These are phyloP conservation scores for Tetrastigma voinierianum DNA, from an alignment of 164 flowering plant genomes.

Conservation along the genomic window DNA sequence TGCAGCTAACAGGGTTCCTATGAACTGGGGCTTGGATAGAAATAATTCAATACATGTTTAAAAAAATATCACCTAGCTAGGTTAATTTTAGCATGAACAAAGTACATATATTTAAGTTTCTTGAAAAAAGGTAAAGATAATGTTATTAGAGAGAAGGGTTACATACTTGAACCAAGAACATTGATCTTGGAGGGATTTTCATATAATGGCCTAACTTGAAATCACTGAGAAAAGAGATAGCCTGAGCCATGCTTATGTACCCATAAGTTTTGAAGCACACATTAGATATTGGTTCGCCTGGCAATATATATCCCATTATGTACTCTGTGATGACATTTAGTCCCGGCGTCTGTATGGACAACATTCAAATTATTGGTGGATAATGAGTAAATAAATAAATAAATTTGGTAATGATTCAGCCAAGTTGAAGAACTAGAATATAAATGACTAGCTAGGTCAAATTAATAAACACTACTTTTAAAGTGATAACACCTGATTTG, in stretches of 20 bases:
- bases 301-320: slow-evolving; percentile 16
- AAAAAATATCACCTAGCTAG: not conserved
- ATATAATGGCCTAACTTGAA: not conserved
- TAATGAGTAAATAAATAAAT: not conserved
- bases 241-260: slow-evolving; percentile 37
- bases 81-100: not conserved
- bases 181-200: slow-evolving; percentile 29
- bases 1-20: slow-evolving; percentile 2
- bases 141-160: slow-evolving; percentile 20
- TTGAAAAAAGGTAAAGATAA: not conserved
- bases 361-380: not conserved
- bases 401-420: not conserved
- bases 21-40: not conserved
- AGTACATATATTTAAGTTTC: no score
- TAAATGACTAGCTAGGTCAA: no score
- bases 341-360: no score
- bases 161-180: slow-evolving; percentile 31
- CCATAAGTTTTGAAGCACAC: slow-evolving; percentile 37
- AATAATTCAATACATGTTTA: not conserved
- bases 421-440: slow-evolving; percentile 7
- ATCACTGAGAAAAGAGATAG: slow-evolving; percentile 26
- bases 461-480: not conserved
- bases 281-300: slow-evolving; percentile 33
- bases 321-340: no score
- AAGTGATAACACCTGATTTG: slow-evolving; percentile 20